Evolutionary conservation across 805 yeast genomes (phyloP), one percentile per base, ranked within the genome.

Genomic region (Candida peoriensis): DNA sequence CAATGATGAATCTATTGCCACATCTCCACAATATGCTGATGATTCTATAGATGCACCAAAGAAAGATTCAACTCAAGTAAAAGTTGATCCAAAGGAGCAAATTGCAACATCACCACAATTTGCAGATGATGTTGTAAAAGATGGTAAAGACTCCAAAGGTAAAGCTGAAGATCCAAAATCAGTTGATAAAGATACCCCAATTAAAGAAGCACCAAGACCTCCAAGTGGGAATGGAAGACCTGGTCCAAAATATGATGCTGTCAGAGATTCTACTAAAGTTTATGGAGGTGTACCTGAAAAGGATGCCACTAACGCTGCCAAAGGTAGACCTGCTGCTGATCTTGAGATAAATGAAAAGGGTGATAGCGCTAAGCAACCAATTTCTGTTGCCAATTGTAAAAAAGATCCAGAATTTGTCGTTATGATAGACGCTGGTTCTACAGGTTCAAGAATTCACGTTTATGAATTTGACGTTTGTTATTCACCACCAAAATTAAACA

Each of bases 361-460:
- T 12, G 25, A 30, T 18, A 20, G 39, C 23, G 22, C 34, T 22
- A 38, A 28, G 14, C 28, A 24, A 29, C 26, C 24, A 9, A 30
- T 27, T 13, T 19, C 36, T 19, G 29, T 38, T 17, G 55, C 54
- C 15, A 43, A 47, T 15, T 70, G 76, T 51, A 52, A 42, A 4
- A 58, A 60, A 32, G 66, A 74, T 19, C 61, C 74, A 23, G 82
- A 83, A 54, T 90, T 72, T 49, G 97, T 89, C 20, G 74, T 93
- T 17, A 88, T 93, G 96, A 69, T 93, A 37, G 99, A 93, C 66
- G 98, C 98, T 7, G 99, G 98, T 8, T 89, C 97, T 1, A 82
- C 95, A 12, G 98, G 98, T 21, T 88, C 97, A 12, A 79, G 98
- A 59, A 84, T 93, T 25, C 99, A 94, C 60, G 81, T 93, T 31